Conservation (phyloP, 345 rosid genomes). For the Anacardium occidentale region DNA sequence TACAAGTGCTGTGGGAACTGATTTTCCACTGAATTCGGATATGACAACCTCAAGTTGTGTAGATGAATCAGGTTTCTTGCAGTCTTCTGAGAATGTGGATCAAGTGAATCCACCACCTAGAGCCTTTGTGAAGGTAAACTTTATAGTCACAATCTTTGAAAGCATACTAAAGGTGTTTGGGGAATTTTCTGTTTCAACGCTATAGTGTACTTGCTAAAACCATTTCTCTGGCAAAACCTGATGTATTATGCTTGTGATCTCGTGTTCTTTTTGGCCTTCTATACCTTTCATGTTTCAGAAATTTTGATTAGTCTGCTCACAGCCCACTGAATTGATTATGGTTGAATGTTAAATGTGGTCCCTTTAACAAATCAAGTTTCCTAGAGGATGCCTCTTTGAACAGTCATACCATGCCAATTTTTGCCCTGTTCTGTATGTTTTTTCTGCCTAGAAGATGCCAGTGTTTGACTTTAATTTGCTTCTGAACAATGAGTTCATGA, state of each 20-base stretch:
- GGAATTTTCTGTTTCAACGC: not conserved
- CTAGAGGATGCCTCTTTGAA: not conserved
- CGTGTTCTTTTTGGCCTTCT: not conserved
- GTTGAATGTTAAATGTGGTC: not conserved
- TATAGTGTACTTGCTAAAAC: not conserved
- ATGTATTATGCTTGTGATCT: not conserved
- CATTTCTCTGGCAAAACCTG: not conserved
- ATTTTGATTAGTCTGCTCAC: not conserved
- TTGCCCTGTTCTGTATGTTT: not conserved
- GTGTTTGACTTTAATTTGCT: slow-evolving; percentile 6
- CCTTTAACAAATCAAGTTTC: not conserved
- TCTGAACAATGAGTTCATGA: not conserved
- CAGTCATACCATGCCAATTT: not conserved
- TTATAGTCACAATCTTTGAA: slow-evolving; percentile 10
- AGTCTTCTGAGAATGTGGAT: slow-evolving; percentile 47
- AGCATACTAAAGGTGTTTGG: not conserved
- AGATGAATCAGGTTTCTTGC: slow-evolving; percentile 53
- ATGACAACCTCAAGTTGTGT: slow-evolving; percentile 53
- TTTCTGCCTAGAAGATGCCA: not conserved
- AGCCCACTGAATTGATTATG: not conserved
- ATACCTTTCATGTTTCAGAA: not conserved
- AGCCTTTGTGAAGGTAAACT: slow-evolving; percentile 56
- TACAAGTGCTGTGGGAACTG: slow-evolving; percentile 33
- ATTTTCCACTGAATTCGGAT: slow-evolving; percentile 39
- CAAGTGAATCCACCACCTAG: slow-evolving; percentile 42